A percentile compares a stretch with the other conserved stretches of the same genome.
phyloP scores from a whole-genome alignment of 140 eudicot species.

The Stevia rebaudiana region DNA sequence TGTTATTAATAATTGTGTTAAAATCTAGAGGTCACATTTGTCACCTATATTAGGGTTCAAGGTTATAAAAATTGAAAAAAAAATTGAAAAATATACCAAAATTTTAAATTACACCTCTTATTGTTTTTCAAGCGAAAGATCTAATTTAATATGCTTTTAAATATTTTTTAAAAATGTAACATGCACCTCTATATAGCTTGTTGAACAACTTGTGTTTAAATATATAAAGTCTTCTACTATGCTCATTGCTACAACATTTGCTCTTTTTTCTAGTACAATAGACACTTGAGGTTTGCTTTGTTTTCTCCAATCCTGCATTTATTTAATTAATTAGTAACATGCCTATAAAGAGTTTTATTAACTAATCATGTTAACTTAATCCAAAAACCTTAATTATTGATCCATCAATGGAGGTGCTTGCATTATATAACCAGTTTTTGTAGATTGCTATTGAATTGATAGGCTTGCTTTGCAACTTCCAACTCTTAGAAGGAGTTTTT shows the following conservation, averaged over 20 bases:
- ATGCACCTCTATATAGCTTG: conserved; percentile 59
- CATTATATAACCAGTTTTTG: conserved; percentile 79
- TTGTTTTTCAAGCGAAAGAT: background rate
- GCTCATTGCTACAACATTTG: conserved; percentile 58
- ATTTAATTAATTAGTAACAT: background rate
- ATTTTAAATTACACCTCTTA: background rate
- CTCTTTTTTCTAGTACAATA: conserved; percentile 44
- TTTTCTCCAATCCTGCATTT: conserved; percentile 70
- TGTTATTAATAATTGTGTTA: conserved; percentile 20
- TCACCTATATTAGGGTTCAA: background rate
- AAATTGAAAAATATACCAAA: background rate
- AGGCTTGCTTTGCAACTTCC: conserved; percentile 66
- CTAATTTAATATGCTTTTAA: background rate
- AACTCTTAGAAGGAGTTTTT: conserved; percentile 51
- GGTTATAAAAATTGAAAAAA: background rate
- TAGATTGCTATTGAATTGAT: conserved; percentile 49
- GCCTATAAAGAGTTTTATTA: background rate
- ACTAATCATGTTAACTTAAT: background rate
- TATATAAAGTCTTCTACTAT: conserved; percentile 78
- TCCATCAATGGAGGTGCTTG: conserved; percentile 56
- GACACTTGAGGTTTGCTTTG: conserved; percentile 50
- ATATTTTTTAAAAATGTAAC: background rate
- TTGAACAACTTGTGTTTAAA: conserved; percentile 46
- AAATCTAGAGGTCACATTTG: background rate
- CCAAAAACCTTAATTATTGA: conserved; percentile 57